These are phyloP conservation scores for Hyparrhenia diplandra DNA, from an alignment of 176 grass and related monocot genomes.

Conservation along the genomic window DNA sequence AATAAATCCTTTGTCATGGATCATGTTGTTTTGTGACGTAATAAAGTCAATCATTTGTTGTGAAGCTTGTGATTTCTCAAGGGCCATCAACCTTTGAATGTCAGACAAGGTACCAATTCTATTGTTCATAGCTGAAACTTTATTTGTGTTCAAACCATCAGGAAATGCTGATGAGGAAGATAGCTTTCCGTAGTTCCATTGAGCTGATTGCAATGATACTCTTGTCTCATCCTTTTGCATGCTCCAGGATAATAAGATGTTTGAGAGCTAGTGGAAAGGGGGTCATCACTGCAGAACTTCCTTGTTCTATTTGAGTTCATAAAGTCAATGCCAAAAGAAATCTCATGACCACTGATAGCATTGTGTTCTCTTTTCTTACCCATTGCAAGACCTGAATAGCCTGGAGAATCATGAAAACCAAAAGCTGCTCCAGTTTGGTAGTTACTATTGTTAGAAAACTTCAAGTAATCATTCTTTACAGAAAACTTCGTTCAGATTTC, in stretches of 20 bases:
- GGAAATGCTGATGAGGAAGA: slow-evolving; percentile 24
- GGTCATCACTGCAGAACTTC: background rate
- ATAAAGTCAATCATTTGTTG: slow-evolving; percentile 15
- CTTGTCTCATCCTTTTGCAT: slow-evolving; percentile 48
- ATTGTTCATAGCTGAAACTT: slow-evolving; percentile 22
- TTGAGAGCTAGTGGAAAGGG: background rate
- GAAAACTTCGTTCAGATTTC: slow-evolving; percentile 31
- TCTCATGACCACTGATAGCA: slow-evolving; percentile 30
- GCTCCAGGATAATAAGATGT: slow-evolving; percentile 26
- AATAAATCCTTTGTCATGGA: slow-evolving; percentile 2
- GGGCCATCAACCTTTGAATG: slow-evolving; percentile 35
- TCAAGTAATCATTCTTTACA: slow-evolving; percentile 32
- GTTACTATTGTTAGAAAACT: slow-evolving; percentile 10
- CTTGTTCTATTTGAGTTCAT: slow-evolving; percentile 3
- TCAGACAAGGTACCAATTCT: slow-evolving; percentile 31
- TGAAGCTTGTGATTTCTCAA: slow-evolving; percentile 32
- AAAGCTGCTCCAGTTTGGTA: background rate
- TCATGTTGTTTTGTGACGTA: slow-evolving; percentile 20
- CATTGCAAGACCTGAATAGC: slow-evolving; percentile 9
- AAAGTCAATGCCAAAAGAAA: slow-evolving; percentile 29
- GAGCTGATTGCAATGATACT: slow-evolving; percentile 27
- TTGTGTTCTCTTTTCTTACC: slow-evolving; percentile 51
- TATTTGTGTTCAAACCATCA: slow-evolving; percentile 21
- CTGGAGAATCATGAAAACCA: slow-evolving; percentile 14
- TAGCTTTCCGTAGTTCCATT: slow-evolving; percentile 6